Evolutionary conservation across 305 asterid species (phyloP).

Genomic region (Rubia occidens): DNA sequence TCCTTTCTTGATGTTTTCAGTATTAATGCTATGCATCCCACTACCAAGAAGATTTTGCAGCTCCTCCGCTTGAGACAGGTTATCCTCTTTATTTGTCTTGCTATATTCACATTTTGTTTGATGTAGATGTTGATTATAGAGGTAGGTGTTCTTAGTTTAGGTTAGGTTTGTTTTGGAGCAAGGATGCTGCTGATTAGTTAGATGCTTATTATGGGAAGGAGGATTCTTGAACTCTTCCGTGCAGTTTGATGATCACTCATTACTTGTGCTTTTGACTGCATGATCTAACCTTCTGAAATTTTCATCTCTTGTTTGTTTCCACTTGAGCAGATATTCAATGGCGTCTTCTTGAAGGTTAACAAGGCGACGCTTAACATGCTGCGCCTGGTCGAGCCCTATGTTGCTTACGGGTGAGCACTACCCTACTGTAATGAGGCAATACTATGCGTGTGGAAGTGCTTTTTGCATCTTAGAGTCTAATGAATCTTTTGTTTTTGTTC

Average conservation of each 20-base stretch:
- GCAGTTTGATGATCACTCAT: too few relatives aligned
- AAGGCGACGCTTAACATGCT: constrained; percentile 74
- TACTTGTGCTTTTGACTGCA: too few relatives aligned
- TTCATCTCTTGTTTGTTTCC: not conserved
- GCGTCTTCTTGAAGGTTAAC: constrained; percentile 71
- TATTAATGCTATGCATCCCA: constrained; percentile 52
- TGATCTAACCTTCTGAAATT: not conserved
- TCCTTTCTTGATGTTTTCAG: constrained; percentile 26
- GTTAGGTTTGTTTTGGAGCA: too few relatives aligned
- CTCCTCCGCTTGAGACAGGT: not conserved
- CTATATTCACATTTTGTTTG: too few relatives aligned
- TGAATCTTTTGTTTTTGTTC: not conserved
- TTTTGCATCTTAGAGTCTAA: not conserved
- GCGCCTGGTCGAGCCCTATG: constrained; percentile 70
- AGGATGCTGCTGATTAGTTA: too few relatives aligned
- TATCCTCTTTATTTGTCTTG: not conserved
- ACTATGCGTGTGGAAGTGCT: not conserved
- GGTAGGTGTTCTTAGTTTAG: too few relatives aligned
- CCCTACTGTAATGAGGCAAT: too few relatives aligned
- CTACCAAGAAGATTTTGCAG: not conserved
- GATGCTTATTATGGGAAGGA: too few relatives aligned
- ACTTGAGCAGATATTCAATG: constrained; percentile 54
- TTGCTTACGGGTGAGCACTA: constrained; percentile 46
- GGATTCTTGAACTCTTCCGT: too few relatives aligned
- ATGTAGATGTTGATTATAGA: too few relatives aligned